Base-by-base conservation (phyloP, 129 eudicot species). In the Pseudognaphalium luteoalbum region DNA sequence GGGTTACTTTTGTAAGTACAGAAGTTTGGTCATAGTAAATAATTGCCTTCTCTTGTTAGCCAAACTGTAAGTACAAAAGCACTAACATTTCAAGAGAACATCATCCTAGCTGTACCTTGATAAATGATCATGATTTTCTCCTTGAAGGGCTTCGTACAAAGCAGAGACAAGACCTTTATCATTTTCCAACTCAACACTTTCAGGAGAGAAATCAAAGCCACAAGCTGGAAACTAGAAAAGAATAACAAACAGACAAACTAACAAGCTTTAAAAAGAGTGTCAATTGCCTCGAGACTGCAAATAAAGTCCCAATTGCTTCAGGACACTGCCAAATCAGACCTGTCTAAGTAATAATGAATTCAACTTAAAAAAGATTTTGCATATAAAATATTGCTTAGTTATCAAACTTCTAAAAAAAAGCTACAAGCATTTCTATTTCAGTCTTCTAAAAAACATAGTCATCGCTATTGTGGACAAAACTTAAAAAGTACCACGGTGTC, bases 171-270 rank as follows among this genome's bases (percentile, higher is more conserved):
- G 81, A 71, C 87, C 96, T 68, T 81, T 88, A 72, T 81, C 81
- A 44, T 81, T 83, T 81, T 88, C 91, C 66, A 83, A 17, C 75
- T 91, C 89, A 47, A 87, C 83, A 70, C 81, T 78, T 37, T 86
- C 94, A 25, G 86, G 76, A 76, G 88, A 78, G 63, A 86, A 72
- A 69, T 86, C 93, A 39, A 87, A 80, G 81, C 85, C 84, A 79
- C 93, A 83, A 68, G 92, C 86, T 42, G 99, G 99, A 77, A 89
- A 95, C 99, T 95, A 87, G n/a, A 58, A 76, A 72, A 22, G 58
- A 28, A 28, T 37, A 76, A 62, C 34, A 61, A 17, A 64, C 6
- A 32, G 20, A 6, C 30, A 75, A 1, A 63, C 8, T 10, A 21
- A 62, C 41, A 34, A 78, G 66, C 72, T 63, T 63, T 20, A 35